A percentile compares a stretch with the other conserved stretches of the same genome.
phyloP scores from a whole-genome alignment of 2,329 filamentous ascomycete genomes.

The Pseudocercospora musae region DNA sequence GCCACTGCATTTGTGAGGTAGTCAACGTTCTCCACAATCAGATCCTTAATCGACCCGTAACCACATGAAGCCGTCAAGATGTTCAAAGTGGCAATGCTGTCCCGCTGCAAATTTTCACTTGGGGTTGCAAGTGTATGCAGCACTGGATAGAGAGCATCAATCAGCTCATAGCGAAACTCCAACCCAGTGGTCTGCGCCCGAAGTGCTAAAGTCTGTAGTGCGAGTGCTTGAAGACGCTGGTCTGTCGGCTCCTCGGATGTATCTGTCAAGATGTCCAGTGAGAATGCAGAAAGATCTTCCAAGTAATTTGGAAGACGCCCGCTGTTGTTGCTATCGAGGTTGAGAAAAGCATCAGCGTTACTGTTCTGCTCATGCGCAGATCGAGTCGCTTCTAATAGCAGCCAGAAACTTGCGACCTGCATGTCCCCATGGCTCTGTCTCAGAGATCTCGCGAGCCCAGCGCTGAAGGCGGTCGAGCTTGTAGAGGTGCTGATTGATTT shows the following conservation, averaged over 20 bases:
- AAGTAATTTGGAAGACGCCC: conserved; percentile 30
- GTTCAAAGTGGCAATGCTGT: conserved; percentile 81
- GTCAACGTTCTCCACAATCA: conserved; percentile 89
- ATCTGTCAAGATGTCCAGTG: conserved; percentile 58
- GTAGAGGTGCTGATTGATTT: conserved; percentile 33
- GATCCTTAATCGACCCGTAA: conserved; percentile 69
- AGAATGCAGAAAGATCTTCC: conserved; percentile 67
- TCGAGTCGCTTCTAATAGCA: conserved; percentile 69
- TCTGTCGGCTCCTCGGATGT: conserved; percentile 47
- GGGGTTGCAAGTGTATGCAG: conserved; percentile 79
- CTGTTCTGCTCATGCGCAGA: conserved; percentile 51
- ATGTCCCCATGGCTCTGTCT: conserved; percentile 56
- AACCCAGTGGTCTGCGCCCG: conserved; percentile 65
- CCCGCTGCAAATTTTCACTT: conserved; percentile 65
- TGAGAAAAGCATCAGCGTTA: conserved; percentile 64
- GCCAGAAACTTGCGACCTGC: conserved; percentile 73
- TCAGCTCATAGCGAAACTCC: conserved; percentile 77
- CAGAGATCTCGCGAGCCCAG: conserved; percentile 62
- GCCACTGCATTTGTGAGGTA: conserved; percentile 94
- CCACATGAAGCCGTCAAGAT: conserved; percentile 71
- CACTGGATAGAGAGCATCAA: conserved; percentile 89
- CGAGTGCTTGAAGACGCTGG: conserved; percentile 73
- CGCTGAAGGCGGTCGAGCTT: conserved; percentile 46
- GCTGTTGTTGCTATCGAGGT: conserved; percentile 8
- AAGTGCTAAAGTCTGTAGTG: conserved; percentile 75